Evolutionary conservation across 2,329 filamentous ascomycete species (phyloP), one percentile per base, ranked within the genome.

Genomic region (Monilinia vaccinii-corymbosi): DNA sequence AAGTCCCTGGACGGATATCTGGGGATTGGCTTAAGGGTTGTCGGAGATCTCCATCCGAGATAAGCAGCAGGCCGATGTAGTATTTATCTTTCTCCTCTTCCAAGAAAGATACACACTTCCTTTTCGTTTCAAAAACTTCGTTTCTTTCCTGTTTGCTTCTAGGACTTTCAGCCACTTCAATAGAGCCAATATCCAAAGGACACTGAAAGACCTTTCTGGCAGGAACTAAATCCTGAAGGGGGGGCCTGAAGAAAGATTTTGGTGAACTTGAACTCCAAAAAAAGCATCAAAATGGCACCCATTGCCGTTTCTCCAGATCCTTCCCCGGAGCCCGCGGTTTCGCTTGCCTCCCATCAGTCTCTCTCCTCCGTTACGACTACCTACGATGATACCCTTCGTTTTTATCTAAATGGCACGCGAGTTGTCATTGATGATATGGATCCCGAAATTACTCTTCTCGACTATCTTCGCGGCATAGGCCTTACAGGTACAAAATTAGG

Each of bases 401-500:
- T 97, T 78, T 97, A 91, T 72, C 83, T 99, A 56, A 99, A 99
- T 72, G 94, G 94, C 64, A 96, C 93, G 2, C 89, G 86, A 65
- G 88, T 97, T 18, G 83, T 87, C 1, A 77, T 99, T 18, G 92
- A 97, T 66, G 82, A 89, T 14, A 84, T 94, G 56, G 92, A 97
- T 70, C 94, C 94, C 0, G 93, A 97, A 72, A 80, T 92, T 51
- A 99, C 94, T 0, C 79, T 99, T 36, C 78, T 99, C 8, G 93
- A 97, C 73, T 99, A 97, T 69, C 80, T 99, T 44, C 83, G 94
- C 64, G 93, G 92, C 23, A 89, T 97, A 71, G 94, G 94, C 0
- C 78, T 97, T 67, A 97, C 93, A 5, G 94, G 94, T 16, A 97
- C 94, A 14, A 99, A 99, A 75, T 81, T 97, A 74, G 94, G 94